These are phyloP conservation scores for Rickenella mellea DNA, from an alignment of 768 basidiomycete species.

Conservation along the genomic window DNA sequence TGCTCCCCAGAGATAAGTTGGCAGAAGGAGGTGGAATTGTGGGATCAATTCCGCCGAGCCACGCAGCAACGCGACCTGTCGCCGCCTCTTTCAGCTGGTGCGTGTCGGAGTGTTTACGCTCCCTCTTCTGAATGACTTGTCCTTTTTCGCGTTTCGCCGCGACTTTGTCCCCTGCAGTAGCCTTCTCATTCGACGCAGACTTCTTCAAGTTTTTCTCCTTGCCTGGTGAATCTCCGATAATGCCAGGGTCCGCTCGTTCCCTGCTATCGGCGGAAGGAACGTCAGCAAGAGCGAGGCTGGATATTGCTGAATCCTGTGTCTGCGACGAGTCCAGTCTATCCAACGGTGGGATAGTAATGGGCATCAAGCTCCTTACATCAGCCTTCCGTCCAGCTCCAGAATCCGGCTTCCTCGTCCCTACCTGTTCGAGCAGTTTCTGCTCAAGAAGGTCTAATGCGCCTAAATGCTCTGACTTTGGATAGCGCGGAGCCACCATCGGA, in stretches of 20 bases:
- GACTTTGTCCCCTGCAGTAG: slow-evolving; percentile 15
- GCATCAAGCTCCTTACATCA: slow-evolving; percentile 28
- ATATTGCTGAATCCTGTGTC: slow-evolving; percentile 44
- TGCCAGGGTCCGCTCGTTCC: no score
- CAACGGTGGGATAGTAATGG: slow-evolving; percentile 26
- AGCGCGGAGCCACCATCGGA: slow-evolving; percentile 6
- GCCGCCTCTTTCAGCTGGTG: slow-evolving; percentile 34
- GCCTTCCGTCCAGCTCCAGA: slow-evolving; percentile 16
- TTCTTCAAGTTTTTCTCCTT: neutral
- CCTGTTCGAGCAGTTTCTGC: slow-evolving; percentile 54
- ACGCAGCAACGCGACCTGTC: slow-evolving; percentile 69
- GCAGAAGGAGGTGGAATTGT: slow-evolving; percentile 40
- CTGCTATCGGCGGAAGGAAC: no score
- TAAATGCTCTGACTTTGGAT: slow-evolving; percentile 20
- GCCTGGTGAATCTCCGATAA: neutral
- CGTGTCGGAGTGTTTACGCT: slow-evolving; percentile 16
- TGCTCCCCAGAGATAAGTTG: slow-evolving; percentile 9
- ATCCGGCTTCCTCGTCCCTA: slow-evolving; percentile 52
- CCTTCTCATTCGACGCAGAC: slow-evolving; percentile 13
- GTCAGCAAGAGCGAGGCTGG: slow-evolving; percentile 35
- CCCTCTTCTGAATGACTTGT: slow-evolving; percentile 7
- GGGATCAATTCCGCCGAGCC: slow-evolving; percentile 61
- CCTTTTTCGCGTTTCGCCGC: slow-evolving; percentile 16
- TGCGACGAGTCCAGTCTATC: slow-evolving; percentile 20
- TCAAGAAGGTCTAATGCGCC: slow-evolving; percentile 71